Evolutionary conservation across 1,284 basidiomycete species (phyloP), one percentile per base, ranked within the genome.

Genomic region (Ceratobasidium sp.): DNA sequence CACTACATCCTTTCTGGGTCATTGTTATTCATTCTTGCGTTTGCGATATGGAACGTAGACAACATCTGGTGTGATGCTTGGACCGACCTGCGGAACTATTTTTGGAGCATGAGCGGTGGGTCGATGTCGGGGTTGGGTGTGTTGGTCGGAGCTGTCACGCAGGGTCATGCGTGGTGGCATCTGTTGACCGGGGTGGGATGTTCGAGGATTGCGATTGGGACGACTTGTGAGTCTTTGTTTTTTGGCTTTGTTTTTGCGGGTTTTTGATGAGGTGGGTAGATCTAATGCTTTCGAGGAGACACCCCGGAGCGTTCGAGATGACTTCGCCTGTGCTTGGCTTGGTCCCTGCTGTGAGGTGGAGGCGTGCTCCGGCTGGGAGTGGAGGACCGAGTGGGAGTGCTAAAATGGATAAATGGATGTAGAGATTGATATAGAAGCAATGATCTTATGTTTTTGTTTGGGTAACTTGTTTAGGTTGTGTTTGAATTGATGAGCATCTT

Each of bases 41-140:
- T 89, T 78, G 82, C 80, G 1, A 85, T 89, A 58, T 89, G 88
- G 88, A 89, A 89, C 82, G 75, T 88, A 10, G 89, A 89, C 82
- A 89, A 89, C 82, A 83, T 88, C 78, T 88, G 86, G 69, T 89
- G 87, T 81, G 80, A 80, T 28, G 66, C 81, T 20, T 80, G 86
- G 66, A 82, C 81, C 1, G 9, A 79, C 49, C n/a, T 80, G 82
- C 26, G 71, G 82, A 42, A 80, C 79, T 10, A 18, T 70, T 9
- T 49, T 85, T 20, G 83, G 82, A 18, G 79, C 78, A 20, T 80
- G 75, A 63, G 61, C 26, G 18, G 60, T 28, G 39, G n/a, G 12
- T 40, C 20, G 20, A 23, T 33, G 33, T 33, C 39, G 5, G 20
- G 39, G n/a, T 18, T 73, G 18, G 68, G 77, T 3, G 78, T 66